phyloP scores from a whole-genome alignment of 495 filamentous ascomycete genomes.

The Penicillium malachiteum region DNA sequence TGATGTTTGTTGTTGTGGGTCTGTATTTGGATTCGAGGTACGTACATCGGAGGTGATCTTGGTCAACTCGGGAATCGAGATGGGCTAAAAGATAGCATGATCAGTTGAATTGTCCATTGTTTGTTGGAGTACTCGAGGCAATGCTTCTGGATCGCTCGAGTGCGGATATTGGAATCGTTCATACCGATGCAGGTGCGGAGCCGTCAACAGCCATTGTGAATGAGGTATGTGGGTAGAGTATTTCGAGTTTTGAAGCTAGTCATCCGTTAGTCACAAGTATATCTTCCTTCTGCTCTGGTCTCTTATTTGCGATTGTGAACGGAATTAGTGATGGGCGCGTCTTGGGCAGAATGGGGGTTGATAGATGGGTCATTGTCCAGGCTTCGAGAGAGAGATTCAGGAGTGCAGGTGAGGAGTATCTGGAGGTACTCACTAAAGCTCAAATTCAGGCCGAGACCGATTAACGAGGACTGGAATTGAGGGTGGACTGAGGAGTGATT shows the following conservation, averaged over 20 bases:
- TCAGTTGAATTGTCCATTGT: background rate
- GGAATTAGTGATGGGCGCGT: background rate
- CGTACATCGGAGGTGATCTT: constrained; percentile 82
- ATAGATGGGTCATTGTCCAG: background rate
- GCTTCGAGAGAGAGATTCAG: background rate
- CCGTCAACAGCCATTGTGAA: constrained; percentile 40
- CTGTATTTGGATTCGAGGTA: background rate
- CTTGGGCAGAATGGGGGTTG: background rate
- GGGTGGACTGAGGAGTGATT: constrained; percentile 10
- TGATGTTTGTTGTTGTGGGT: background rate
- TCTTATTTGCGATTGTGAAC: too few relatives aligned
- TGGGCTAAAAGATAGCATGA: constrained; percentile 57
- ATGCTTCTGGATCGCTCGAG: background rate
- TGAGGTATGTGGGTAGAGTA: background rate
- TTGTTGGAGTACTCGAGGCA: background rate
- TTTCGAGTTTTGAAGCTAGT: background rate
- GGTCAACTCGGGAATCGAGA: constrained; percentile 71
- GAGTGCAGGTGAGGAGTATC: background rate
- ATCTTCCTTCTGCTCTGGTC: too few relatives aligned
- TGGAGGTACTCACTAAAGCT: background rate
- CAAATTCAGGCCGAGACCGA: background rate
- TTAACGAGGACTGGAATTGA: background rate
- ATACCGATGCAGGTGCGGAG: constrained; percentile 32
- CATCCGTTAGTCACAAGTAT: background rate
- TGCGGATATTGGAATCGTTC: constrained; percentile 11